A percentile compares a stretch with the other conserved stretches of the same genome.
These are phyloP conservation scores for Globisporangium canariense DNA, from an alignment of 352 stramenopile species.

Conservation along the genomic window DNA sequence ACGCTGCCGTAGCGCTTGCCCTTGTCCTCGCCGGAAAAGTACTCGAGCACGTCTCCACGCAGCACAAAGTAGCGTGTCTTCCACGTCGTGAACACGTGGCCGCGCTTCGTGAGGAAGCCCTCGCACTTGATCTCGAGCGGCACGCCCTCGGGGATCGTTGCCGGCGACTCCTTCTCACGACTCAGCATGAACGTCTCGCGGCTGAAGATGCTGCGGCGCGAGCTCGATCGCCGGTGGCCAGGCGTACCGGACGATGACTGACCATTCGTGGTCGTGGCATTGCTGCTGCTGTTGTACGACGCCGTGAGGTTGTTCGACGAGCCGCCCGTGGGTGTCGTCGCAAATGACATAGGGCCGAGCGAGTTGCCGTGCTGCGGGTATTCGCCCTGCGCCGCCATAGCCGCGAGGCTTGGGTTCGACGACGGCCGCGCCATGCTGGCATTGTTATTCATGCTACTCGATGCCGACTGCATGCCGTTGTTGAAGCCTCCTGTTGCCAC, in stretches of 20 bases:
- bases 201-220: slow-evolving; percentile 73
- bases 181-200: slow-evolving; percentile 75
- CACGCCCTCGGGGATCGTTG: slow-evolving; percentile 48
- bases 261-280: slow-evolving; percentile 13
- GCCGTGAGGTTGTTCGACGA: slow-evolving; percentile 21
- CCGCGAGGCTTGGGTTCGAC: slow-evolving; percentile 65
- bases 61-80: slow-evolving; percentile 90
- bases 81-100: slow-evolving; percentile 89
- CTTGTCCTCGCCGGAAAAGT: slow-evolving; percentile 84
- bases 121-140: slow-evolving; percentile 66
- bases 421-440: slow-evolving; percentile 44
- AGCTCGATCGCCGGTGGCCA: slow-evolving; percentile 41
- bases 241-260: slow-evolving; percentile 34
- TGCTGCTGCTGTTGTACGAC: slow-evolving; percentile 23
- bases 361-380: slow-evolving; percentile 50
- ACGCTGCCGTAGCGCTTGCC: slow-evolving; percentile 83
- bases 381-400: slow-evolving; percentile 25
- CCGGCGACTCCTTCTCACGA: slow-evolving; percentile 63
- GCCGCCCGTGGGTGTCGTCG: slow-evolving; percentile 15
- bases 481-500: slow-evolving; percentile 12
- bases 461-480: background rate
- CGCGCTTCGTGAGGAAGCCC: slow-evolving; percentile 84
- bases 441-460: slow-evolving; percentile 1
- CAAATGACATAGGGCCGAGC: slow-evolving; percentile 48
- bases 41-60: slow-evolving; percentile 77